Conservation (phyloP, 768 basidiomycete genomes). For the Atractiella rhizophila region DNA sequence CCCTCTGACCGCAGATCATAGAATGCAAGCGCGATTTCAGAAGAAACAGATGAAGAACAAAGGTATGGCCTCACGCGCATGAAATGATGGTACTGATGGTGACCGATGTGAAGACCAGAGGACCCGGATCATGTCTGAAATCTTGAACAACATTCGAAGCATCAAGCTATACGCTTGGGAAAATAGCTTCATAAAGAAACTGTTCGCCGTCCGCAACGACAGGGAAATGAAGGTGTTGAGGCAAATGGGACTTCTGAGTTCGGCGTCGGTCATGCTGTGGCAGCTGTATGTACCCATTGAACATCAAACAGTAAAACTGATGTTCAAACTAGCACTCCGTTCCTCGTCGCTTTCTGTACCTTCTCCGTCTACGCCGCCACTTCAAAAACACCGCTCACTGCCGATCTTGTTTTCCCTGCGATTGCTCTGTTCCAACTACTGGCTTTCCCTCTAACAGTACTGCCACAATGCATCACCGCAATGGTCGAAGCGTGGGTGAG, state of each 20-base stretch:
- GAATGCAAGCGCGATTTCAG: conserved; percentile 32
- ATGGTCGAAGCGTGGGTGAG: conserved; percentile 26
- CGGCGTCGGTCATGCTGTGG: conserved; percentile 21
- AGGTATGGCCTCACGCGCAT: conserved; percentile 51
- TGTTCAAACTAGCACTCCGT: too few relatives aligned
- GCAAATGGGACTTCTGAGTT: conserved; percentile 43
- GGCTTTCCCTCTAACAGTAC: conserved; percentile 47
- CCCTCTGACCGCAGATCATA: conserved; percentile 15
- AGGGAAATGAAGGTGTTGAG: conserved; percentile 54
- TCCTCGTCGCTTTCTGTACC: conserved; percentile 52
- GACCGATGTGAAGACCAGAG: too few relatives aligned
- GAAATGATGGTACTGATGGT: conserved; percentile 15
- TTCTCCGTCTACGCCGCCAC: conserved; percentile 24
- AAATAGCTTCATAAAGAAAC: conserved; percentile 53
- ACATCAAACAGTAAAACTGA: conserved; percentile 22
- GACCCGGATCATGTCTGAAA: conserved; percentile 54
- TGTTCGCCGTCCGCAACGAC: conserved; percentile 56
- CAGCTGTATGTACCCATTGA: background rate
- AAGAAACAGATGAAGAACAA: conserved; percentile 80
- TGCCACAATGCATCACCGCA: conserved; percentile 2
- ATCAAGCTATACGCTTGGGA: conserved; percentile 74
- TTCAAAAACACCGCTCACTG: conserved; percentile 39
- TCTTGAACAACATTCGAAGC: conserved; percentile 74
- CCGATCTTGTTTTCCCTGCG: conserved; percentile 84
- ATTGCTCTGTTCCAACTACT: conserved; percentile 72